phyloP scores from a whole-genome alignment of 176 grass and related monocot genomes.

The Lolium perenne region DNA sequence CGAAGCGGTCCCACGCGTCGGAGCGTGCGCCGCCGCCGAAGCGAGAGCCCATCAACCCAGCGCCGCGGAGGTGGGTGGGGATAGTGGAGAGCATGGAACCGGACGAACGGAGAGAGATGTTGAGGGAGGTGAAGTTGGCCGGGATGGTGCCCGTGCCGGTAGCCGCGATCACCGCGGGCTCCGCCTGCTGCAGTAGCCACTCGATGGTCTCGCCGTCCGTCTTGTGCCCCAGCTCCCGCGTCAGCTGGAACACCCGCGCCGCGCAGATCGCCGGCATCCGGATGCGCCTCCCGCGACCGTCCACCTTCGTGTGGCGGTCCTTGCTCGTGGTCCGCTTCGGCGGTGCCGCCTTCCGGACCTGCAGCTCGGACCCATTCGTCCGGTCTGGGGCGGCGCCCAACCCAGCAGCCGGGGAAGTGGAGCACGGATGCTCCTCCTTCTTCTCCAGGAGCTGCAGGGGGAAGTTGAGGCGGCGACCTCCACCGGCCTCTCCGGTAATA shows the following conservation, averaged over 20 bases:
- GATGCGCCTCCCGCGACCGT: constrained; percentile 90
- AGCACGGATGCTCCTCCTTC: constrained; percentile 77
- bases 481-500: constrained; percentile 45
- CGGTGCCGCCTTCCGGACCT: constrained; percentile 47
- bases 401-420: constrained; percentile 55
- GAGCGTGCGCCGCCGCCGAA: constrained; percentile 29
- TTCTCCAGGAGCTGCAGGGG: constrained; percentile 84
- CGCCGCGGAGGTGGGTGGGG: constrained; percentile 57
- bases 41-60: constrained; percentile 32
- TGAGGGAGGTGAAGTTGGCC: constrained; percentile 96
- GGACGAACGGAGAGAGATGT: constrained; percentile 93
- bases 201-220: constrained; percentile 98
- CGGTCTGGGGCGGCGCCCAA: not conserved
- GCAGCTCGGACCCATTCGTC: constrained; percentile 47
- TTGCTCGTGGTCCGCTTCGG: constrained; percentile 84
- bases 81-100: constrained; percentile 71
- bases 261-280: constrained; percentile 96
- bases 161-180: constrained; percentile 90
- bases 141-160: constrained; percentile 96
- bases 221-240: constrained; percentile 91
- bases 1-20: constrained; percentile 68
- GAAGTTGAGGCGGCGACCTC: constrained; percentile 64
- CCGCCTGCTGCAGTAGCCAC: constrained; percentile 97
- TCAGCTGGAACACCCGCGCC: constrained; percentile 94
- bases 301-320: constrained; percentile 96